Evolutionary conservation across 202 grass and related monocot genomes (phyloP).

Genomic region (Eragrostis tef): DNA sequence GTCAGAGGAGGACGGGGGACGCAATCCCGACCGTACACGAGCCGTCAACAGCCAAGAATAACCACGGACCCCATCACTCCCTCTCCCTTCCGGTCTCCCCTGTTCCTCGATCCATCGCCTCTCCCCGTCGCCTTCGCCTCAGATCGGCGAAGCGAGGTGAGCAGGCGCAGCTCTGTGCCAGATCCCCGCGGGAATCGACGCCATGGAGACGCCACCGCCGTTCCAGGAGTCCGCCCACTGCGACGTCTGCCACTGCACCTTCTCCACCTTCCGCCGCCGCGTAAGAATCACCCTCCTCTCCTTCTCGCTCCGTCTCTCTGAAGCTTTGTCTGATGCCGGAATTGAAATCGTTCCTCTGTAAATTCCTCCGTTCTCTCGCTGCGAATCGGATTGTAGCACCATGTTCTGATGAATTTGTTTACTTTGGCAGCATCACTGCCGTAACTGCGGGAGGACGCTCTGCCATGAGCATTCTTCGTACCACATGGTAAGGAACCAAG

Average conservation of each 20-base stretch:
- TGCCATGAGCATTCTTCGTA: constrained; percentile 95
- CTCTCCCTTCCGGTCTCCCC: constrained; percentile 9
- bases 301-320: not conserved
- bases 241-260: constrained; percentile 89
- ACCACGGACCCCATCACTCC: not conserved
- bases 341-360: not conserved
- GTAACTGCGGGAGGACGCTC: constrained; percentile 85
- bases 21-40: constrained; percentile 12
- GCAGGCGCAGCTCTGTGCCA: constrained; percentile 10
- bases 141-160: constrained; percentile 48
- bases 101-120: constrained; percentile 15
- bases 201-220: constrained; percentile 70
- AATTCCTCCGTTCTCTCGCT: not conserved
- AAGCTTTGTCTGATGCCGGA: not conserved
- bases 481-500: constrained; percentile 63
- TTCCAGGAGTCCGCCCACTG: constrained; percentile 93
- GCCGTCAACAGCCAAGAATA: not conserved
- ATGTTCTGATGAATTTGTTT: constrained; percentile 6
- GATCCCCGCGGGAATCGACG: not conserved
- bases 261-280: constrained; percentile 92
- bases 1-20: no score
- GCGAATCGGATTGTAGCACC: not conserved
- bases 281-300: constrained; percentile 41
- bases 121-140: constrained; percentile 26
- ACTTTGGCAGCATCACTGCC: constrained; percentile 87